phyloP scores from a whole-genome alignment of 106 monocot species.

The Amphibolis antarctica region DNA sequence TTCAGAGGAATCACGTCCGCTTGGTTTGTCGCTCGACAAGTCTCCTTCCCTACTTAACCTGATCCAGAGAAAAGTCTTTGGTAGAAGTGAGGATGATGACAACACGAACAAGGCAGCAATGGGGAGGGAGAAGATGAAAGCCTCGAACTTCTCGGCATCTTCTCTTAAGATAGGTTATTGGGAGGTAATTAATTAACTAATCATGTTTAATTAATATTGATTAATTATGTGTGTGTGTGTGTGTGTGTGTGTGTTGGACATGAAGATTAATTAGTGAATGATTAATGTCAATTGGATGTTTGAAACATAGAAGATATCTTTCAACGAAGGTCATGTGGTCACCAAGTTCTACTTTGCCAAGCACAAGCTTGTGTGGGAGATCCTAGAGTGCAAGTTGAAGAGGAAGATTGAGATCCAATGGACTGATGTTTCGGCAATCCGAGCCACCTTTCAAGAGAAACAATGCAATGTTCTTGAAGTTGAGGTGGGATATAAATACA shows the following conservation, averaged over 20 bases:
- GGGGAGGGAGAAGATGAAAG: constrained; percentile 1
- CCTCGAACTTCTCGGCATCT: neutral
- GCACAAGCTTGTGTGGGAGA: constrained; percentile 15
- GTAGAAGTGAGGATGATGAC: neutral
- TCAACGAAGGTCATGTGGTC: constrained; percentile 8
- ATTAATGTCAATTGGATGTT: neutral
- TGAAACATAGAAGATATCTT: constrained; percentile 4
- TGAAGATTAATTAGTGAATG: no score
- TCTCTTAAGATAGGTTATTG: neutral
- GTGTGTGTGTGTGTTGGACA: no score
- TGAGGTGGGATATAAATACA: neutral
- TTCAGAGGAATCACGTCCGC: neutral
- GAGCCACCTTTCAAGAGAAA: neutral
- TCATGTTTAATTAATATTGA: no score
- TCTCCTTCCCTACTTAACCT: neutral
- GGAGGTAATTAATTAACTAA: neutral
- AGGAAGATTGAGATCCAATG: constrained; percentile 19
- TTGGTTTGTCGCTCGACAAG: neutral
- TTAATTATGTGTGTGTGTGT: no score
- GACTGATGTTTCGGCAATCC: constrained; percentile 7
- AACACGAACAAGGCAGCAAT: neutral
- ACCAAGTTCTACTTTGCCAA: constrained; percentile 17
- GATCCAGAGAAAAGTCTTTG: neutral
- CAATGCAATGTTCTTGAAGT: neutral
- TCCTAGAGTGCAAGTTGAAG: constrained; percentile 4